These are phyloP conservation scores for Hemisphaericaspora xylanilytica DNA, from an alignment of 1,139 yeast species.

Conservation along the genomic window DNA sequence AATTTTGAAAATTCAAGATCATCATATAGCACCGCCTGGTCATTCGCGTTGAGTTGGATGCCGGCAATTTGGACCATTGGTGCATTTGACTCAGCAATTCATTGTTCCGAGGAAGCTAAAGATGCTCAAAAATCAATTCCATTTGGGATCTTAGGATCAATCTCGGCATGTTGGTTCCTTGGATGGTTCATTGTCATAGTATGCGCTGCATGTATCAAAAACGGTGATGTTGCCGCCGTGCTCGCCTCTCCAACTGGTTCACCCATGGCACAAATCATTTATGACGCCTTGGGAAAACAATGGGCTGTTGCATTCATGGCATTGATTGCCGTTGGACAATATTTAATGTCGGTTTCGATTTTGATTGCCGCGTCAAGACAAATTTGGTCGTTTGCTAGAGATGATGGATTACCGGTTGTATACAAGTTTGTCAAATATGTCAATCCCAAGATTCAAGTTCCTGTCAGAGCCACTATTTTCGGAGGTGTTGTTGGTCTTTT, in stretches of 20 bases:
- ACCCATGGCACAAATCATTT: slow-evolving; percentile 64
- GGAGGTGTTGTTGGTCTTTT: slow-evolving; percentile 47
- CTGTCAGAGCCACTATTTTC: slow-evolving; percentile 58
- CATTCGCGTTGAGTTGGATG: slow-evolving; percentile 57
- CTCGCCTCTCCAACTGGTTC: slow-evolving; percentile 47
- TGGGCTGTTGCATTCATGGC: slow-evolving; percentile 71
- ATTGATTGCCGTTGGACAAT: slow-evolving; percentile 58
- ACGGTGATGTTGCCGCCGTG: slow-evolving; percentile 45
- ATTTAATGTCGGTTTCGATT: slow-evolving; percentile 55
- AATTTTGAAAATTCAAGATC: slow-evolving; percentile 44
- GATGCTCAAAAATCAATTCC: slow-evolving; percentile 70
- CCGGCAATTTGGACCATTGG: slow-evolving; percentile 69
- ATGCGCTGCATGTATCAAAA: slow-evolving; percentile 52
- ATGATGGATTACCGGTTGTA: slow-evolving; percentile 44
- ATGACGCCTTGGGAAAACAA: slow-evolving; percentile 62
- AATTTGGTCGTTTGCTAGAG: slow-evolving; percentile 41
- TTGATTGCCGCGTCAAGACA: slow-evolving; percentile 38
- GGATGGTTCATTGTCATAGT: slow-evolving; percentile 61
- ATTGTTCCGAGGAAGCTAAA: slow-evolving; percentile 69
- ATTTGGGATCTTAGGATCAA: slow-evolving; percentile 50
- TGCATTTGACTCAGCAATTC: slow-evolving; percentile 70
- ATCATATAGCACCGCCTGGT: slow-evolving; percentile 69
- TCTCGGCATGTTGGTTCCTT: slow-evolving; percentile 55
- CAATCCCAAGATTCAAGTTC: slow-evolving; percentile 51
- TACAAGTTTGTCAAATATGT: slow-evolving; percentile 47